A percentile compares a stretch with the other conserved stretches of the same genome.
These are phyloP conservation scores for Papilionanthe hybrid DNA, from an alignment of 116 monocot species.

Conservation along the genomic window DNA sequence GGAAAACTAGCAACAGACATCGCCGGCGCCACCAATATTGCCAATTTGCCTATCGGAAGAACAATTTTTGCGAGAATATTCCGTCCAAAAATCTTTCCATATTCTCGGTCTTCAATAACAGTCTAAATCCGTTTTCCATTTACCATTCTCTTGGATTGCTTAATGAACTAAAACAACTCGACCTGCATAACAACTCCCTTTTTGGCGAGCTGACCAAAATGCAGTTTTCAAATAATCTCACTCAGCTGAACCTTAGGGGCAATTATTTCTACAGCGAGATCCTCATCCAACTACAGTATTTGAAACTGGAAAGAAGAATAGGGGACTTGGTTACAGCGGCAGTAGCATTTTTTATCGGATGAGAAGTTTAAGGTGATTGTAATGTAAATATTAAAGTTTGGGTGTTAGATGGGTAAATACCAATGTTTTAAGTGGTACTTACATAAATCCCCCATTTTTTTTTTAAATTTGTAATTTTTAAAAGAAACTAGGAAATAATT, in stretches of 20 bases:
- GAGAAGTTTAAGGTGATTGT: no score
- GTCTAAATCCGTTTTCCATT: not conserved
- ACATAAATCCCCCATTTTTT: no score
- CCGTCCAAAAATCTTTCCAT: conserved; percentile 6
- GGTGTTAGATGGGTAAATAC: no score
- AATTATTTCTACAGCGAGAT: conserved; percentile 12
- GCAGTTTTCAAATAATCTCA: conserved; percentile 12
- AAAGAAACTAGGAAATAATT: no score
- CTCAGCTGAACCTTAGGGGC: conserved; percentile 15
- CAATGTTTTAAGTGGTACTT: no score
- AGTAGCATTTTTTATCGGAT: no score
- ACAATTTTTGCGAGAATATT: conserved; percentile 11
- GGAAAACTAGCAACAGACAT: conserved; percentile 5
- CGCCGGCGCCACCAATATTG: conserved; percentile 14
- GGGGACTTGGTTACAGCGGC: no score
- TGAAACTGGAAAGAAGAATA: no score
- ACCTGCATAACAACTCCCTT: conserved; percentile 15
- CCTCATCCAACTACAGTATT: conserved; percentile 12
- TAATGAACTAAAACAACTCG: conserved; percentile 4
- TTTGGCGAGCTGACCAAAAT: conserved; percentile 11
- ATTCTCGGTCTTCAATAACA: conserved; percentile 13
- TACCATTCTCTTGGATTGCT: conserved; percentile 6
- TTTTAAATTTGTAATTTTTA: no score
- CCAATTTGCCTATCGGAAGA: conserved; percentile 2
- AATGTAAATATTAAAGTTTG: no score